Conservation (phyloP, 495 filamentous ascomycete species). For the Penicillium maclennaniae region DNA sequence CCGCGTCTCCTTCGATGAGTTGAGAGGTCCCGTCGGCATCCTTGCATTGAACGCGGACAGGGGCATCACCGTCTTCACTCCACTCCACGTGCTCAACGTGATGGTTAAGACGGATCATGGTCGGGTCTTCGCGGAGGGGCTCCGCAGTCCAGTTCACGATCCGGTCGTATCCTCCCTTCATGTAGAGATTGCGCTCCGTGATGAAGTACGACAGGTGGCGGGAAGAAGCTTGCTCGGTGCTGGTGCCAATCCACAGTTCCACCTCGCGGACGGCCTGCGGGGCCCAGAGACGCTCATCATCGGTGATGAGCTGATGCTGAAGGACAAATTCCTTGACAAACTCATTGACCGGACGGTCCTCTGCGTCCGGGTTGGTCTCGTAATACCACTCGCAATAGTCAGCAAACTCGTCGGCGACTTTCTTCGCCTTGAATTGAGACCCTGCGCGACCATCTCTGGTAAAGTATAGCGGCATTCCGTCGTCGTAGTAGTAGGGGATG, state of each 20-base stretch:
- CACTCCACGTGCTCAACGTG: constrained; percentile 18
- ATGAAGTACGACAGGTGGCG: constrained; percentile 25
- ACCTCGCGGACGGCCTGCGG: constrained; percentile 24
- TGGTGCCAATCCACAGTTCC: constrained; percentile 22
- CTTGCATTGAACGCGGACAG: constrained; percentile 13
- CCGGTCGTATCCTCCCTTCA: constrained; percentile 25
- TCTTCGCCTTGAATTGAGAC: constrained; percentile 26
- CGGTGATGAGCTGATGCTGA: constrained; percentile 22
- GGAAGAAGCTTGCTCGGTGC: constrained; percentile 20
- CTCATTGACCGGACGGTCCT: constrained; percentile 20
- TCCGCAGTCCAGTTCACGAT: constrained; percentile 24
- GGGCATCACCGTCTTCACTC: constrained; percentile 11
- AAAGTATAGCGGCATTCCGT: constrained; percentile 19
- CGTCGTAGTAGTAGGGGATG: constrained; percentile 25
- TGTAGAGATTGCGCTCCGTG: constrained; percentile 25
- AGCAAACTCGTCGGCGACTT: constrained; percentile 25
- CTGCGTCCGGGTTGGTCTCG: constrained; percentile 22
- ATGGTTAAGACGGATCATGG: constrained; percentile 18
- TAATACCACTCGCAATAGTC: constrained; percentile 26
- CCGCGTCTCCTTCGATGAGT: constrained; percentile 13
- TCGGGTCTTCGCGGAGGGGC: constrained; percentile 9
- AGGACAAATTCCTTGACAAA: constrained; percentile 21
- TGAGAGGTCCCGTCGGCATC: constrained; percentile 9
- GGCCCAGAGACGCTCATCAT: constrained; percentile 23
- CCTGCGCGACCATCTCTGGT: constrained; percentile 22